Evolutionary conservation across 305 asterid species (phyloP).

Genomic region (Withania somnifera): DNA sequence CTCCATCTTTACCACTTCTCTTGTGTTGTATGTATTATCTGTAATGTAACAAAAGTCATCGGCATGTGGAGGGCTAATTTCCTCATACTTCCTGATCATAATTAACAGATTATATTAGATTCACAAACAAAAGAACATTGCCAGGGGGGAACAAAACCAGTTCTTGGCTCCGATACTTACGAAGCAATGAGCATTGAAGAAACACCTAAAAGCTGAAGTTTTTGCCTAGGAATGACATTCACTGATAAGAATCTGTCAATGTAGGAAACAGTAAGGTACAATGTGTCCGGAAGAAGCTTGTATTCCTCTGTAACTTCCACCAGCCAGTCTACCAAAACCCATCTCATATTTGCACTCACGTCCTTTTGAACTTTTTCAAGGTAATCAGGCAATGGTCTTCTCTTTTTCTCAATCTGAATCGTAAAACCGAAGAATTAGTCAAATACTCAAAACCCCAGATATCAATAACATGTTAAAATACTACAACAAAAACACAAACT

Average conservation of each 20-base stretch:
- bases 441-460: neutral
- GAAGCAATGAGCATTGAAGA: slow-evolving; percentile 48
- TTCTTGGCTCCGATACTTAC: slow-evolving; percentile 7
- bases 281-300: slow-evolving; percentile 53
- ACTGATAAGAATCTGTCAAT: slow-evolving; percentile 55
- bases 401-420: slow-evolving; percentile 30
- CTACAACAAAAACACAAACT: neutral
- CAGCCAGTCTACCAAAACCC: slow-evolving; percentile 41
- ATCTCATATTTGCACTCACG: slow-evolving; percentile 36
- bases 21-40: slow-evolving; percentile 38
- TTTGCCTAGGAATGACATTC: slow-evolving; percentile 33
- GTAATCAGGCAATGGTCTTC: slow-evolving; percentile 34
- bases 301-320: slow-evolving; percentile 35
- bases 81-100: slow-evolving; percentile 60
- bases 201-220: slow-evolving; percentile 85
- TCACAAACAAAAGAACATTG: neutral
- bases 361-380: slow-evolving; percentile 34
- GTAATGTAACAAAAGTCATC: slow-evolving; percentile 59
- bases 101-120: neutral
- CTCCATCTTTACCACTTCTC: slow-evolving; percentile 73
- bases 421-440: neutral
- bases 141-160: neutral
- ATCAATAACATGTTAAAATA: neutral
- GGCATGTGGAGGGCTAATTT: slow-evolving; percentile 49
- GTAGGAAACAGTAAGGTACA: slow-evolving; percentile 52